phyloP scores from a whole-genome alignment of 2,329 filamentous ascomycete genomes.

The Coniochaeta sp. region DNA sequence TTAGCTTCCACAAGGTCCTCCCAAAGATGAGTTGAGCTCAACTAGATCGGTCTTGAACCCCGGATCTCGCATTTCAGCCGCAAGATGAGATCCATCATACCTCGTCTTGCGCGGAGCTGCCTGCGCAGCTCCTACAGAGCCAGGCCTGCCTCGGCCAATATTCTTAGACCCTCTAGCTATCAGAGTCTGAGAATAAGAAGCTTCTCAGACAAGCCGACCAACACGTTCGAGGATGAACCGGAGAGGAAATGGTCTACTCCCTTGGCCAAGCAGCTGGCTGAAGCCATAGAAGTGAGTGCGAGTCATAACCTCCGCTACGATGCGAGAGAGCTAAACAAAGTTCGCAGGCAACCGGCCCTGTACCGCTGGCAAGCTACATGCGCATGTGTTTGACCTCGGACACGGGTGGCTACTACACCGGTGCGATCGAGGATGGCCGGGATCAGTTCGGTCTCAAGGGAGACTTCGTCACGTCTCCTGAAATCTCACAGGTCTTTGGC shows the following conservation, averaged over 20 bases:
- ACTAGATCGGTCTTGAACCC: background rate
- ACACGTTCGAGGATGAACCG: conserved; percentile 11
- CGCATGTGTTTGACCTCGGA: conserved; percentile 94
- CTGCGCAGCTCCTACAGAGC: background rate
- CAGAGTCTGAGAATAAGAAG: background rate
- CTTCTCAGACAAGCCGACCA: background rate
- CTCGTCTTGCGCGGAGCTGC: background rate
- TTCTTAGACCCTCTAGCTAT: background rate
- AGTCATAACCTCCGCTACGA: background rate
- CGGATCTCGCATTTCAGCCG: background rate
- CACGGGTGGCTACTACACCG: conserved; percentile 88
- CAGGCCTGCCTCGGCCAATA: background rate
- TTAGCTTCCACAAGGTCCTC: background rate
- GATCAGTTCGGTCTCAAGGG: conserved; percentile 92
- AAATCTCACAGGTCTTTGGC: conserved; percentile 96
- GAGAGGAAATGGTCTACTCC: conserved; percentile 82
- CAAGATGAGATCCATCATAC: background rate
- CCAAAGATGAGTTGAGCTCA: background rate
- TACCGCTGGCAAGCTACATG: conserved; percentile 93
- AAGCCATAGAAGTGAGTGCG: conserved; percentile 71
- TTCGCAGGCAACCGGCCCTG: conserved; percentile 65
- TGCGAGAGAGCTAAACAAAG: background rate
- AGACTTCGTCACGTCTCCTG: conserved; percentile 94
- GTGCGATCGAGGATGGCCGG: conserved; percentile 55
- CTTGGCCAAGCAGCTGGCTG: conserved; percentile 75